phyloP scores from a whole-genome alignment of 345 rosid genomes.

The Brassica juncea region DNA sequence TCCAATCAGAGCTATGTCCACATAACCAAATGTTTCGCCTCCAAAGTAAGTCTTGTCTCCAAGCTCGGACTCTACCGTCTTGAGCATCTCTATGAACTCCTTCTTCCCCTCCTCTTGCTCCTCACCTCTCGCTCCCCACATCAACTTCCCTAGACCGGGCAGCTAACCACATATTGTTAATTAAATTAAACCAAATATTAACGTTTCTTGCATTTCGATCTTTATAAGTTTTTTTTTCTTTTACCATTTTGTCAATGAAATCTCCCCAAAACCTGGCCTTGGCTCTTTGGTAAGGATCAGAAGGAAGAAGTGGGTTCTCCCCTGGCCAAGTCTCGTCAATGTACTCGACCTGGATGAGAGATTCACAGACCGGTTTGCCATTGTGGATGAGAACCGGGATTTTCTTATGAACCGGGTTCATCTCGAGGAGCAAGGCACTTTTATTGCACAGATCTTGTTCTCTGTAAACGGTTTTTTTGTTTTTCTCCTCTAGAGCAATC shows the following conservation, averaged over 20 bases:
- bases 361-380: conserved; percentile 4
- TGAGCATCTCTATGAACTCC: conserved; percentile 54
- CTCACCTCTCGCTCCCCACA: conserved; percentile 49
- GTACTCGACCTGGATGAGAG: conserved; percentile 10
- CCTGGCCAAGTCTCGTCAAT: background rate
- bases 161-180: background rate
- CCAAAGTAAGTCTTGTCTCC: conserved; percentile 58
- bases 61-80: conserved; percentile 42
- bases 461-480: background rate
- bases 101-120: conserved; percentile 45
- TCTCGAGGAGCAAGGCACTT: conserved; percentile 23
- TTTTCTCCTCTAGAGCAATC: conserved; percentile 17
- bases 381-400: conserved; percentile 26
- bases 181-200: background rate
- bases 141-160: background rate
- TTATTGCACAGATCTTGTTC: background rate
- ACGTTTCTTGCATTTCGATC: background rate
- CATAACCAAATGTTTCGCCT: conserved; percentile 55
- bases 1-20: conserved; percentile 36
- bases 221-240: background rate
- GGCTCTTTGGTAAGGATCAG: conserved; percentile 9
- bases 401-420: conserved; percentile 40
- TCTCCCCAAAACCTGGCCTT: background rate
- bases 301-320: background rate
- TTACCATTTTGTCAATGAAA: conserved; percentile 9